Conservation (phyloP, 2,329 filamentous ascomycete genomes). For the Ophidiomyces ophidiicola region DNA sequence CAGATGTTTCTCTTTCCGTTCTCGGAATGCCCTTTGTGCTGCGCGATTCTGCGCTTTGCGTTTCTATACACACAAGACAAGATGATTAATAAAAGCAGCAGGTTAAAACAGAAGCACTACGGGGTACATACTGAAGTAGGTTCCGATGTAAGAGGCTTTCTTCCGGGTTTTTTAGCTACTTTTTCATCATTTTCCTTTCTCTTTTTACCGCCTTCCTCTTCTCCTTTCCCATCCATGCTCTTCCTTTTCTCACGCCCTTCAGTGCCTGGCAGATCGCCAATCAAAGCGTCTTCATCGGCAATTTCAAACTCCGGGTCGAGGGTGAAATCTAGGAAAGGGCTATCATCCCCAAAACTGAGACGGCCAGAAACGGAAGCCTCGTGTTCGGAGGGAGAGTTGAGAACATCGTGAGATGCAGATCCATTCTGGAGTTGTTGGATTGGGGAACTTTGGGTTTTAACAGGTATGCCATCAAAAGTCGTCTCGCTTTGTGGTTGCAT, state of each 20-base stretch:
- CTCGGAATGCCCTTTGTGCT: constrained; percentile 82
- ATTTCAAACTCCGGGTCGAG: constrained; percentile 67
- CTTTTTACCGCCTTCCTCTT: constrained; percentile 52
- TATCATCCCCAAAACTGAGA: constrained; percentile 52
- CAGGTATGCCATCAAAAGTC: constrained; percentile 15
- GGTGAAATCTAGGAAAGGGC: constrained; percentile 72
- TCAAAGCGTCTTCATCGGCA: constrained; percentile 53
- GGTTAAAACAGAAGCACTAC: not conserved
- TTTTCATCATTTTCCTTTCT: constrained; percentile 78
- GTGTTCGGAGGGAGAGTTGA: constrained; percentile 22
- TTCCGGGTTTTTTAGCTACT: constrained; percentile 83
- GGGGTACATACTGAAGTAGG: constrained; percentile 71
- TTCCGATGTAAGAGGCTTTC: constrained; percentile 90
- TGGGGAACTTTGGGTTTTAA: constrained; percentile 19
- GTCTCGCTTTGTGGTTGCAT: constrained; percentile 20
- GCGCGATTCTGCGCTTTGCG: constrained; percentile 86
- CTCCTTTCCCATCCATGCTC: constrained; percentile 41
- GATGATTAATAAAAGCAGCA: constrained; percentile 18
- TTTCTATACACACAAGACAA: constrained; percentile 26
- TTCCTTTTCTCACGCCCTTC: constrained; percentile 53
- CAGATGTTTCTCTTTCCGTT: constrained; percentile 75
- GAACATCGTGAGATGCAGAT: constrained; percentile 17
- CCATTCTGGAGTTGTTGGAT: constrained; percentile 16
- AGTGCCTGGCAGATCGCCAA: constrained; percentile 56
- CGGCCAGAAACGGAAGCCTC: constrained; percentile 35